phyloP scores from a whole-genome alignment of 768 basidiomycete genomes.

The Russula abietina region DNA sequence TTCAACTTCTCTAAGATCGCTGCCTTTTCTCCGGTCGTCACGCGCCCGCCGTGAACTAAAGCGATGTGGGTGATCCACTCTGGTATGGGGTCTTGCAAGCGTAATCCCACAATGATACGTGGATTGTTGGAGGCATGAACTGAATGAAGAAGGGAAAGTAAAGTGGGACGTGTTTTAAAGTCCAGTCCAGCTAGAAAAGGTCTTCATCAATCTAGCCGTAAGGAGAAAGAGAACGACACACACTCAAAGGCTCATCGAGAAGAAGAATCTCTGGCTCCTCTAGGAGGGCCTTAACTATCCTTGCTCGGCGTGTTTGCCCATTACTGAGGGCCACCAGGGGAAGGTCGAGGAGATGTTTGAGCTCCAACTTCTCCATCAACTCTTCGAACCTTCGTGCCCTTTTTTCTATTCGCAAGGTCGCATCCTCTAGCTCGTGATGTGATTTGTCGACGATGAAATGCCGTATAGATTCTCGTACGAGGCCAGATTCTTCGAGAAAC shows the following conservation, averaged over 20 bases:
- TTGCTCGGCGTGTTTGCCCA: slow-evolving; percentile 83
- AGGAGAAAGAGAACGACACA: slow-evolving; percentile 26
- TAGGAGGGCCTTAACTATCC: slow-evolving; percentile 74
- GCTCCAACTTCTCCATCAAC: slow-evolving; percentile 50
- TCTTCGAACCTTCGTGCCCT: slow-evolving; percentile 40
- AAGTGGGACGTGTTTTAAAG: slow-evolving; percentile 45
- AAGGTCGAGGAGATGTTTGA: slow-evolving; percentile 64
- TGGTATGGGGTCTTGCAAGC: slow-evolving; percentile 66
- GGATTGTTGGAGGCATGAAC: slow-evolving; percentile 48
- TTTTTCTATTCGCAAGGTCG: slow-evolving; percentile 24
- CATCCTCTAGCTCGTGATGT: slow-evolving; percentile 19
- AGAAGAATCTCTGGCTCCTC: slow-evolving; percentile 65
- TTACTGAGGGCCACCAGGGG: slow-evolving; percentile 84
- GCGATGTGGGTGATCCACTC: slow-evolving; percentile 69
- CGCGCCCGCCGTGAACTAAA: slow-evolving; percentile 41
- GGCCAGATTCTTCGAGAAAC: slow-evolving; percentile 31
- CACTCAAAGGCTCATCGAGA: slow-evolving; percentile 90
- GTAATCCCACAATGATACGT: slow-evolving; percentile 57
- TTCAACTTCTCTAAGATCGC: slow-evolving; percentile 34
- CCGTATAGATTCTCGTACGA: slow-evolving; percentile 2
- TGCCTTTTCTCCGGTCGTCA: slow-evolving; percentile 47
- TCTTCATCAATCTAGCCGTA: background rate
- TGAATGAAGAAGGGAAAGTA: slow-evolving; percentile 50
- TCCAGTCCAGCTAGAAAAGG: slow-evolving; percentile 69
- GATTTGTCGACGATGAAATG: slow-evolving; percentile 12